Evolutionary conservation across 1,284 basidiomycete genomes (phyloP), one percentile per base, ranked within the genome.

Genomic region (Pseudozyma pruni): DNA sequence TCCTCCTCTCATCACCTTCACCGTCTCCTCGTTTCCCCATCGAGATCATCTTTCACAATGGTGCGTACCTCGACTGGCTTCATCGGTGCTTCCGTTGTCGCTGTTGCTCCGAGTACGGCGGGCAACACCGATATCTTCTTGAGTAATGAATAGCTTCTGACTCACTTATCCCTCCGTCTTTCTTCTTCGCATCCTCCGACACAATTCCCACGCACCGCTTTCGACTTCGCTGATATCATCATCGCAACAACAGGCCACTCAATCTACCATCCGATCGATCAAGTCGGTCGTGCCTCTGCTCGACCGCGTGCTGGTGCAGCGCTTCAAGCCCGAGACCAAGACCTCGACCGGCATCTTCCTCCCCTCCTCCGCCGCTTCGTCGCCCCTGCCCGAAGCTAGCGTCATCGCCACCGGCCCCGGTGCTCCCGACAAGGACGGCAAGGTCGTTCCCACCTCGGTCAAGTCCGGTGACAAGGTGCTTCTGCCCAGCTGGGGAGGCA

Each of bases 341-440:
- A 80, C 78, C n/a, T 67, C 75, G 8, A 61, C 74, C 20, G 95
- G 95, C 46, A 89, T 98, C 83, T 94, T 95, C 89, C 87, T 98
- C 53, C 95, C 95, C 20, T 90, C 91, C 11, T 91, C 92, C 8
- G 88, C 90, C 1, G 93, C 92, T 42, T 88, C 84, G 69, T 88
- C 85, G 70, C 93, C 94, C 22, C 88, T 98, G 8, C 94, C 95
- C 3, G 95, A 98, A 85, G 95, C 94, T 5, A 95, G 92, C 49
- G 95, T 98, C 80, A 91, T 98, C 83, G 92, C 95, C 37, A 90
- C 93, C 54, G 95, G 95, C 51, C 95, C 94, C 41, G 95, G 95
- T 44, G 91, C 91, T 25, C 89, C 89, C 27, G 89, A 91, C 86
- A 92, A 93, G 75, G 88, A 93, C 7, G 94, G 95, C 42, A 84